Base-by-base conservation (phyloP, 352 stramenopile species). In the Globisporangium paddicum region DNA sequence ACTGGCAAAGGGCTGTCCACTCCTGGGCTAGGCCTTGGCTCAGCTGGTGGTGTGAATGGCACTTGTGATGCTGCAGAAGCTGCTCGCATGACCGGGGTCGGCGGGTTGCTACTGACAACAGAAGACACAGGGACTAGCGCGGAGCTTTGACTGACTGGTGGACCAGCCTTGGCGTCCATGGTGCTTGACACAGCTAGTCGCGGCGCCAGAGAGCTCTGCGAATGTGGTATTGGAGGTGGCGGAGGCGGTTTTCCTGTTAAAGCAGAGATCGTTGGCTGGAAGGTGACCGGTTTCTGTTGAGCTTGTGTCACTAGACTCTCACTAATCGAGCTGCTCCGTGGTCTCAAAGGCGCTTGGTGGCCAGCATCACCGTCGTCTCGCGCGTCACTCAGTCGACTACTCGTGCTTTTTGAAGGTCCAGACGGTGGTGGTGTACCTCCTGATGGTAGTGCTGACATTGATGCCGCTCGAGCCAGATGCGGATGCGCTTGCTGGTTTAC, bases 291-390 rank as follows among this genome's bases (percentile, higher is more conserved):
- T 28, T 28, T 52, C 21, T 47, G 26, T 10, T 25, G 53, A 32
- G 25, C 25, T 34, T 35, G 25, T n/a, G 26, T 18, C 10, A 25
- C 38, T 2, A 40, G 23, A 19, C 32, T 0, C 23, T n/a, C 32
- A 2, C 26, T 52, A 8, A 59, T 35, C 18, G 58, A 64, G 21
- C 59, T 64, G 37, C 56, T 63, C 28, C 56, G 56, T 3, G 32
- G 56, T 55, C 47, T 55, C 8, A n/a, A n/a, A n/a, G 14, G 13
- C n/a, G n/a, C 44, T 8, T n/a, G 9, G 47, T 25, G 28, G 6
- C 26, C 26, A 28, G 19, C 28, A 28, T 34, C 21, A 6, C 18
- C 47, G 1, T 13, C 47, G 3, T 11, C 18, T n/a, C 13, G 18
- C 26, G 47, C 26, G 19, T 40, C n/a, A 26, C 25, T 18, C 38